Conservation (phyloP, 768 basidiomycete species). For the Rhizopogon rudus region DNA sequence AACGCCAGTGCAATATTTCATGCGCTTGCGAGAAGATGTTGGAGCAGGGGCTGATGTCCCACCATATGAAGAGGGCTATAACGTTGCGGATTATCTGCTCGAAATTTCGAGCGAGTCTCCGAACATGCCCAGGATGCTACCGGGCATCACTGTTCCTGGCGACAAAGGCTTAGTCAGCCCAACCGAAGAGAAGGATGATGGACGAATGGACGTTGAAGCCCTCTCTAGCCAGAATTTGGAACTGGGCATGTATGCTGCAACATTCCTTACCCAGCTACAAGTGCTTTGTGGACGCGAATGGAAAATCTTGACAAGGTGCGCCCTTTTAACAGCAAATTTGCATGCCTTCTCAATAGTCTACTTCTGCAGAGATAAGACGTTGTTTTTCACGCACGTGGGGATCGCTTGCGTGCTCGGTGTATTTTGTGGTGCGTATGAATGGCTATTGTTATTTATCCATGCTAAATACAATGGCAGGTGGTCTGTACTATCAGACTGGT, state of each 20-base stretch:
- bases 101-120: conserved; percentile 77
- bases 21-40: conserved; percentile 20
- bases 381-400: conserved; percentile 75
- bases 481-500: conserved; percentile 79
- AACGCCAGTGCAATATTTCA: conserved; percentile 65
- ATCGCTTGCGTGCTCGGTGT: conserved; percentile 74
- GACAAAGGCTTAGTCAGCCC: background rate
- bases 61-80: conserved; percentile 75
- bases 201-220: conserved; percentile 15
- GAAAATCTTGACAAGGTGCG: conserved; percentile 69
- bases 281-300: conserved; percentile 80
- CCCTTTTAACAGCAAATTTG: background rate
- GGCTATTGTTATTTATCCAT: background rate
- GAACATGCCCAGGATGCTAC: conserved; percentile 28
- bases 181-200: conserved; percentile 11
- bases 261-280: conserved; percentile 87
- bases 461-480: conserved; percentile 41
- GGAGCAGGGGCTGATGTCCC: conserved; percentile 31
- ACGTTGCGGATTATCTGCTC: conserved; percentile 88
- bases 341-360: background rate
- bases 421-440: conserved; percentile 61
- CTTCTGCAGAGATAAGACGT: conserved; percentile 63
- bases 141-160: conserved; percentile 1
- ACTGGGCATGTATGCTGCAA: conserved; percentile 51
- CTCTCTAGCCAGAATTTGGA: conserved; percentile 9